phyloP scores from a whole-genome alignment of 2,329 filamentous ascomycete genomes.

The Venturia pyrina region DNA sequence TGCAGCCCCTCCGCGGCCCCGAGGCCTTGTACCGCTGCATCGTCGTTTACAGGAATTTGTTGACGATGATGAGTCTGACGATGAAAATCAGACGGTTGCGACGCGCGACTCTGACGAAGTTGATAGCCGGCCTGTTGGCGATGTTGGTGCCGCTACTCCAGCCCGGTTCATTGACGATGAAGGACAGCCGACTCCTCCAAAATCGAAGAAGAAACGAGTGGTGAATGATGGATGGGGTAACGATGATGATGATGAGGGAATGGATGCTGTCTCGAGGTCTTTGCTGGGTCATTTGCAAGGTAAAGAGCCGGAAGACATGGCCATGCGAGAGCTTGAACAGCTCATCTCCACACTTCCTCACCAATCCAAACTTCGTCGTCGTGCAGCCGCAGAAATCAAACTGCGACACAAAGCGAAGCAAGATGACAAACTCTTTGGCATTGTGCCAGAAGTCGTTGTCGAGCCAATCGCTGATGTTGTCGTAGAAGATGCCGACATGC shows the following conservation, averaged over 20 bases:
- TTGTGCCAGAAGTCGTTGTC: slow-evolving; percentile 15
- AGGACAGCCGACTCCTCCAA: slow-evolving; percentile 30
- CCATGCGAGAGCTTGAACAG: slow-evolving; percentile 52
- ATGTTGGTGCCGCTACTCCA: slow-evolving; percentile 45
- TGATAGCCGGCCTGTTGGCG: slow-evolving; percentile 72
- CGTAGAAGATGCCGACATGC: slow-evolving; percentile 33
- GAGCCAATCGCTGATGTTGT: slow-evolving; percentile 25
- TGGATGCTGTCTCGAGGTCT: slow-evolving; percentile 36
- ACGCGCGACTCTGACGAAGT: slow-evolving; percentile 74
- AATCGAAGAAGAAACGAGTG: slow-evolving; percentile 35
- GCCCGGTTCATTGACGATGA: slow-evolving; percentile 44
- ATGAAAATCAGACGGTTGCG: slow-evolving; percentile 59
- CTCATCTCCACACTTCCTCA: slow-evolving; percentile 43
- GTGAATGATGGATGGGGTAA: slow-evolving; percentile 39
- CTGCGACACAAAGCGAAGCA: slow-evolving; percentile 74
- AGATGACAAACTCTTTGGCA: slow-evolving; percentile 63
- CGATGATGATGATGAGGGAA: slow-evolving; percentile 38
- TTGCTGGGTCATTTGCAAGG: slow-evolving; percentile 39
- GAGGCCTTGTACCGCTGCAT: slow-evolving; percentile 43
- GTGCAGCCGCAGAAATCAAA: slow-evolving; percentile 57
- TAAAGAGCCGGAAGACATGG: slow-evolving; percentile 60
- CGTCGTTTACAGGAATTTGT: slow-evolving; percentile 66
- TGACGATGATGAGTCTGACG: slow-evolving; percentile 69
- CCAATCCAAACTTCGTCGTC: slow-evolving; percentile 60
- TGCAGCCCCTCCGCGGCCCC: not conserved